These are phyloP conservation scores for Chaetothyriales sp. DNA, from an alignment of 2,329 filamentous ascomycete species.

Conservation along the genomic window DNA sequence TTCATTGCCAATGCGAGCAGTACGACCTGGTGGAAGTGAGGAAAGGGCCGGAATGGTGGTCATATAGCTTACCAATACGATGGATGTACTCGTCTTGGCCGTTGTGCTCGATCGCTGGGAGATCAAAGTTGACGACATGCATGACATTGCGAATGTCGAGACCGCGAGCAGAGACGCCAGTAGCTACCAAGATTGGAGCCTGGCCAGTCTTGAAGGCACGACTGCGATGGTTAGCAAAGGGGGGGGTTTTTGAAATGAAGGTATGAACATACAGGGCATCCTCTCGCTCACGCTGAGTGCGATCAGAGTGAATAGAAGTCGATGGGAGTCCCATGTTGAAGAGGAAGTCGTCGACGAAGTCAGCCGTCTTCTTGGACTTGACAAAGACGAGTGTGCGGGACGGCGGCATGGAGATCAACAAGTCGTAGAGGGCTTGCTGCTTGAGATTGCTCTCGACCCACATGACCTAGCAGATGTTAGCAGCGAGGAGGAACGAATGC, in stretches of 20 bases:
- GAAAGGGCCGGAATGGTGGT: background rate
- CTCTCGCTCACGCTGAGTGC: slow-evolving; percentile 82
- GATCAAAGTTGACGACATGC: slow-evolving; percentile 88
- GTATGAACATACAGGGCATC: slow-evolving; percentile 57
- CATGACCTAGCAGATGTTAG: slow-evolving; percentile 38
- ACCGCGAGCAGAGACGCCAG: slow-evolving; percentile 74
- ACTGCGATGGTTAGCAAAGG: slow-evolving; percentile 24
- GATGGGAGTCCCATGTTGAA: slow-evolving; percentile 68
- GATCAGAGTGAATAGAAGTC: slow-evolving; percentile 76
- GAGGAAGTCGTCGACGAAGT: slow-evolving; percentile 75
- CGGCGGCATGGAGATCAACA: slow-evolving; percentile 57
- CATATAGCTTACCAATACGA: slow-evolving; percentile 60
- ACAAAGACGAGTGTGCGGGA: slow-evolving; percentile 80
- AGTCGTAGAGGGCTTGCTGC: slow-evolving; percentile 54
- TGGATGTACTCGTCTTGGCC: slow-evolving; percentile 90
- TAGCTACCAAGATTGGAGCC: slow-evolving; percentile 70
- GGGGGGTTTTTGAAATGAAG: background rate
- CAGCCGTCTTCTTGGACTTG: slow-evolving; percentile 64
- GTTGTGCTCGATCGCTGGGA: slow-evolving; percentile 61
- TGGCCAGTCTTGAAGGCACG: slow-evolving; percentile 65
- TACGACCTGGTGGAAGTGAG: slow-evolving; percentile 50
- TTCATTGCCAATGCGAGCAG: slow-evolving; percentile 78
- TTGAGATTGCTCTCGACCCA: slow-evolving; percentile 55
- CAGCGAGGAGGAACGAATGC: background rate
- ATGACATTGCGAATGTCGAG: slow-evolving; percentile 67